Evolutionary conservation across 345 rosid species (phyloP).

Genomic region (Pistacia vera): DNA sequence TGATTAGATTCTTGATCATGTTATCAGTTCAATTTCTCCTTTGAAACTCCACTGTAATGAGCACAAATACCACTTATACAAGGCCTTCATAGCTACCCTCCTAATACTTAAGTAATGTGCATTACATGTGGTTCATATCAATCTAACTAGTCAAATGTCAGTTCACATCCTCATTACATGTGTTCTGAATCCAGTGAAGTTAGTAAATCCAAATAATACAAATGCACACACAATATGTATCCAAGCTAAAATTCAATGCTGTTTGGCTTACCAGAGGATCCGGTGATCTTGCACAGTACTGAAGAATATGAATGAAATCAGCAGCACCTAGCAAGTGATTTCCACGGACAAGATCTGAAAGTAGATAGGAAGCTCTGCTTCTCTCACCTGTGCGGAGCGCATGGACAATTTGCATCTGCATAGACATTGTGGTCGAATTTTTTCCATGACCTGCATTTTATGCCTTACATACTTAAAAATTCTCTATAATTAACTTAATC

Average conservation of each 20-base stretch:
- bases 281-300: slow-evolving; percentile 63
- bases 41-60: not conserved
- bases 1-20: not conserved
- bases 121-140: no score
- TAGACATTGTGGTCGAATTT: slow-evolving; percentile 28
- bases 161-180: not conserved
- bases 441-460: slow-evolving; percentile 37
- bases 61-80: not conserved
- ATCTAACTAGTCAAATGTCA: not conserved
- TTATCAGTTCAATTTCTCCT: not conserved
- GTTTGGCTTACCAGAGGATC: slow-evolving; percentile 73
- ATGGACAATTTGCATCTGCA: slow-evolving; percentile 55
- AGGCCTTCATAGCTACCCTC: not conserved
- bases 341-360: slow-evolving; percentile 41
- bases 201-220: slow-evolving; percentile 5
- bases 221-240: not conserved
- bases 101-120: no score
- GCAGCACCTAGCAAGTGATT: slow-evolving; percentile 29
- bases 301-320: slow-evolving; percentile 60
- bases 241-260: slow-evolving; percentile 15
- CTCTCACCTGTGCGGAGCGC: slow-evolving; percentile 73
- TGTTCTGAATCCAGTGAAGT: not conserved
- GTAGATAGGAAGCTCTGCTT: slow-evolving; percentile 61
- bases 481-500: no score
- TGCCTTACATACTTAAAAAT: slow-evolving; percentile 14